phyloP scores from a whole-genome alignment of 139 green algal genomes.

The Bryopsis sp. region DNA sequence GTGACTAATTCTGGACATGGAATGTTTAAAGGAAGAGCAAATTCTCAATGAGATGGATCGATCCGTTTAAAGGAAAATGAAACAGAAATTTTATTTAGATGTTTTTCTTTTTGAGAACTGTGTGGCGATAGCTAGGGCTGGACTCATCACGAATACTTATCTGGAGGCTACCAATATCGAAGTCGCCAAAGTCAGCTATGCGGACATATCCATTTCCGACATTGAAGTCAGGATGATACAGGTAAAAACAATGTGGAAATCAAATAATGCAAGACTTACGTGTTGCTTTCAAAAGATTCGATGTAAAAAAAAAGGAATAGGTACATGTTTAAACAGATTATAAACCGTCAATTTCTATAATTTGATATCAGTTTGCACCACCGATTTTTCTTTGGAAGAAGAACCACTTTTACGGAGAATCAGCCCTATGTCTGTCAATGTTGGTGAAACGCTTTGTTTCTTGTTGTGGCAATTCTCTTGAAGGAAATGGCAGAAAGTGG shows the following conservation, averaged over 20 bases:
- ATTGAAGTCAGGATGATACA: slow-evolving; percentile 21
- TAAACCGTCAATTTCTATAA: too few relatives aligned
- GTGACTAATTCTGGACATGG: too few relatives aligned
- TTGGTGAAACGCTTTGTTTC: not conserved
- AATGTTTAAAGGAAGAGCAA: too few relatives aligned
- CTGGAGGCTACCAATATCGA: slow-evolving; percentile 70
- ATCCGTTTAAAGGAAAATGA: too few relatives aligned
- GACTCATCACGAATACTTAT: slow-evolving; percentile 82
- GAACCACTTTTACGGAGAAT: too few relatives aligned
- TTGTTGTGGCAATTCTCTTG: slow-evolving; percentile 11
- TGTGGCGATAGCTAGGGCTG: slow-evolving; percentile 25
- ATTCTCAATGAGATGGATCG: too few relatives aligned
- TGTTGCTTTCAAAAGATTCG: too few relatives aligned
- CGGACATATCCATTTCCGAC: slow-evolving; percentile 33
- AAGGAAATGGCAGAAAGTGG: slow-evolving; percentile 38
- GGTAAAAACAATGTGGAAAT: not conserved
- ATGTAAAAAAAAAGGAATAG: too few relatives aligned
- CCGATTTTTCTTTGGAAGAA: too few relatives aligned
- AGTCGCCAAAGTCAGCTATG: slow-evolving; percentile 75
- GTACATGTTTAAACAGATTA: too few relatives aligned
- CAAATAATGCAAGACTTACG: not conserved
- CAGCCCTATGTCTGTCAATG: not conserved
- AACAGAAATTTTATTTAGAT: too few relatives aligned
- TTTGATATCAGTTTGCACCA: too few relatives aligned
- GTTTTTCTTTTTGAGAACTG: not conserved